Base-by-base conservation (phyloP, 176 grass and related monocot genomes). In the Panicum miliaceum region DNA sequence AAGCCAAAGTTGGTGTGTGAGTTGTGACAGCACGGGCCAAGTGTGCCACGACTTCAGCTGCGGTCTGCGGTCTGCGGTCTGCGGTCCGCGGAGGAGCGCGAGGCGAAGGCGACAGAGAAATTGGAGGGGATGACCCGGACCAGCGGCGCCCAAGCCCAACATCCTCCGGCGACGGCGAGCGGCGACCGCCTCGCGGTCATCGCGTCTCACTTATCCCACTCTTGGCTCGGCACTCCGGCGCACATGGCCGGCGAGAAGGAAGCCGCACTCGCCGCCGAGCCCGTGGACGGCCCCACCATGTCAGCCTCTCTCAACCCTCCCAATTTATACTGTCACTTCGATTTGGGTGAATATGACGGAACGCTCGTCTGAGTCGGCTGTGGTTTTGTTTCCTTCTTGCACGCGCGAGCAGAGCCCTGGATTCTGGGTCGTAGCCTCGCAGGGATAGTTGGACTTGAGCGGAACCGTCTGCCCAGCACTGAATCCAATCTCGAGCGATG, bases 271-370 rank as follows among this genome's bases (percentile, higher is more conserved):
- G 88, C 88, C 48, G 63, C 90, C 36, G 48, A 71, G 12, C 88
- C 85, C 32, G 63, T 83, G 74, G 88, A 82, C 66, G 86, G 78
- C 9, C 83, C 83, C 15, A 95, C 93, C 83, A 95, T 95, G 93
- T 95, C 71, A 92, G 79, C 29, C 14, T 79, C 83, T 75, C 26
- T 82, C 20, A 47, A 48, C 77, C n/a, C 23, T 61, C 53, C 26
- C 51, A 9, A 20, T 29, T 62, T 62, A 18, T 67, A 38, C 29
- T 32, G 46, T 38, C 38, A 12, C 4, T 18, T 73, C 40, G 16
- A 41, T 16, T 23, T 62, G 26, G 29, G 8, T 26, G 16, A 29
- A 29, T 7, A 29, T 18, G 43, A 26, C n/a, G 6, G 42, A 70
- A 6, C 12, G 42, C 25, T 71, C 68, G 26, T 48, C 42, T 48